Percentiles rank a stretch among this genome's conserved stretches.
phyloP scores from a whole-genome alignment of 306 rosid species.

The Ormosia semicastrata region DNA sequence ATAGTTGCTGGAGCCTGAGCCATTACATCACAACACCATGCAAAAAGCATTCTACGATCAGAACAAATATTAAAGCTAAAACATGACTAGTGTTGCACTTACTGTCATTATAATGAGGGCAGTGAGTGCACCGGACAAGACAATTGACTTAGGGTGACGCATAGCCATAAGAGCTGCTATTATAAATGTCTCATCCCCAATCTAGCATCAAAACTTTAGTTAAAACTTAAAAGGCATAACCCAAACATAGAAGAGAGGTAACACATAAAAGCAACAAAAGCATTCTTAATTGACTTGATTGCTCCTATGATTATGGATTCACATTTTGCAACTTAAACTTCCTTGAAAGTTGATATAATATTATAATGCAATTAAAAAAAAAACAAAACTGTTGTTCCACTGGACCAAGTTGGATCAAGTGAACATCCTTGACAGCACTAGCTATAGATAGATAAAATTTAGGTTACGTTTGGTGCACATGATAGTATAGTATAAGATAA shows the following conservation, averaged over 20 bases:
- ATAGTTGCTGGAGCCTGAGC: constrained; percentile 33
- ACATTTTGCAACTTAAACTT: constrained; percentile 4
- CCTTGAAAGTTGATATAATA: not conserved
- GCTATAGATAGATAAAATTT: not conserved
- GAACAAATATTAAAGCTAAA: not conserved
- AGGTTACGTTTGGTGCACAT: too few species aligned
- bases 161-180: constrained; percentile 99
- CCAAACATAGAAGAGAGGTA: not conserved
- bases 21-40: constrained; percentile 19
- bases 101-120: constrained; percentile 96
- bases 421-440: not conserved
- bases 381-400: not conserved
- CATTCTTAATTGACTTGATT: not conserved
- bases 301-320: not conserved
- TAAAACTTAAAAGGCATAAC: constrained; percentile 20
- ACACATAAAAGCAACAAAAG: constrained; percentile 12
- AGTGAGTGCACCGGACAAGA: constrained; percentile 85
- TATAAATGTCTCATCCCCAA: constrained; percentile 98
- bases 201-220: constrained; percentile 53
- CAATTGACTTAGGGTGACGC: constrained; percentile 98
- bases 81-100: constrained; percentile 16
- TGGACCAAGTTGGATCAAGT: constrained; percentile 15
- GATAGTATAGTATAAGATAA: too few species aligned
- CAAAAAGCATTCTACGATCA: constrained; percentile 23
- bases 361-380: not conserved